These are phyloP conservation scores for Monocercomonoides exilis DNA, from an alignment of 78 protist genomes.

Conservation along the genomic window DNA sequence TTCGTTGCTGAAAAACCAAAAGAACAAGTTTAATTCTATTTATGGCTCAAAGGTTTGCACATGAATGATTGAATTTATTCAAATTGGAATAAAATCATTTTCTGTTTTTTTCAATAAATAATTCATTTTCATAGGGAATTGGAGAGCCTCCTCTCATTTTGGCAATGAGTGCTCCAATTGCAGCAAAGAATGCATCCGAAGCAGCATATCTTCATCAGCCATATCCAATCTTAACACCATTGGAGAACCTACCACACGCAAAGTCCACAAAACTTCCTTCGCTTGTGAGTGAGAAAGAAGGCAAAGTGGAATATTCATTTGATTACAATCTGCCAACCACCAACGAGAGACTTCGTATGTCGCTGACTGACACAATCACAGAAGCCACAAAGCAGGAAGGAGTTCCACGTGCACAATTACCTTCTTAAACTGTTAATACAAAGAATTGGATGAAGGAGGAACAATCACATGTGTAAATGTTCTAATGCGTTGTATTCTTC, in stretches of 20 bases:
- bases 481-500: too few species aligned
- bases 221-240: too few species aligned
- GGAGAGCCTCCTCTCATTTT: slow-evolving; percentile 60
- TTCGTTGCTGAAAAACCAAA: neutral
- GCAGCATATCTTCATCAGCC: too few species aligned
- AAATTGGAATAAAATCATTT: neutral
- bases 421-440: too few species aligned
- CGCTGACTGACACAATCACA: neutral
- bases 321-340: neutral
- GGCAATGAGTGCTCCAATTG: slow-evolving; percentile 19
- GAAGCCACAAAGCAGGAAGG: neutral
- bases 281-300: too few species aligned
- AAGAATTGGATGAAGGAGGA: too few species aligned
- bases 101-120: too few species aligned
- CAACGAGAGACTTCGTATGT: neutral
- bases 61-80: neutral
- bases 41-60: too few species aligned
- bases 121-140: slow-evolving; percentile 46
- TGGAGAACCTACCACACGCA: too few species aligned
- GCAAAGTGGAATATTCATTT: neutral
- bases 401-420: too few species aligned
- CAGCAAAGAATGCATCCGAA: slow-evolving; percentile 14
- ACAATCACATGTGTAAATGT: too few species aligned
- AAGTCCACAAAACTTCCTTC: too few species aligned
- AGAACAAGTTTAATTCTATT: neutral